phyloP scores from a whole-genome alignment of 2,329 filamentous ascomycete species.

The Colletotrichum cereale region DNA sequence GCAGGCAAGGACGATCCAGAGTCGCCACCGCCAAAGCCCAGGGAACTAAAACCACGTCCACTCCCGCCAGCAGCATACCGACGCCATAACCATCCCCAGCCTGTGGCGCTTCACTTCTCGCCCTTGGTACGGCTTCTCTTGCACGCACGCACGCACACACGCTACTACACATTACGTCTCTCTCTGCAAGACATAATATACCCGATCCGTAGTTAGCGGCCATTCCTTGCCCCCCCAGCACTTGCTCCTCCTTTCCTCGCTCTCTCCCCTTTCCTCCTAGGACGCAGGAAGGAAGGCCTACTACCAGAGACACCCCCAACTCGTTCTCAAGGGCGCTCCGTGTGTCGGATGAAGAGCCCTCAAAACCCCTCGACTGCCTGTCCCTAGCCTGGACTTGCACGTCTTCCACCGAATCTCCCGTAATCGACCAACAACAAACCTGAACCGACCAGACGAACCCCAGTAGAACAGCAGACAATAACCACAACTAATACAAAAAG shows the following conservation, averaged over 20 bases:
- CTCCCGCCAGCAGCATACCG: slow-evolving; percentile 25
- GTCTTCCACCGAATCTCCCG: slow-evolving; percentile 5
- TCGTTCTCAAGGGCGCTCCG: neutral
- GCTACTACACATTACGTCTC: slow-evolving; percentile 1
- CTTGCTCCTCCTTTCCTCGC: slow-evolving; percentile 17
- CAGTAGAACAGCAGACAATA: neutral
- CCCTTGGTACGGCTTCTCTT: slow-evolving; percentile 34
- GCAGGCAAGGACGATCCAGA: slow-evolving; percentile 35
- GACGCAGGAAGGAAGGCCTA: slow-evolving; percentile 17
- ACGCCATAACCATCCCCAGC: slow-evolving; percentile 31
- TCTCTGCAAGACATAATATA: slow-evolving; percentile 10
- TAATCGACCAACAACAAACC: neutral
- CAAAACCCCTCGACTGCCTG: slow-evolving; percentile 39
- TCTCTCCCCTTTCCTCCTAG: slow-evolving; percentile 16
- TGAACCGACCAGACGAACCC: neutral
- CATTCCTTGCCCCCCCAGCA: slow-evolving; percentile 13
- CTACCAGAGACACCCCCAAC: neutral
- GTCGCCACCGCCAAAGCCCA: slow-evolving; percentile 37
- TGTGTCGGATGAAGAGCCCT: slow-evolving; percentile 33
- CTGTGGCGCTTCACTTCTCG: slow-evolving; percentile 37
- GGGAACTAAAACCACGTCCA: slow-evolving; percentile 36
- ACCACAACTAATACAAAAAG: neutral
- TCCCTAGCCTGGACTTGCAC: slow-evolving; percentile 29
- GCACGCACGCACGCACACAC: slow-evolving; percentile 27
- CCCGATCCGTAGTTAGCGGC: slow-evolving; percentile 30